phyloP scores from a whole-genome alignment of 768 basidiomycete genomes.

The Suillus decipiens region DNA sequence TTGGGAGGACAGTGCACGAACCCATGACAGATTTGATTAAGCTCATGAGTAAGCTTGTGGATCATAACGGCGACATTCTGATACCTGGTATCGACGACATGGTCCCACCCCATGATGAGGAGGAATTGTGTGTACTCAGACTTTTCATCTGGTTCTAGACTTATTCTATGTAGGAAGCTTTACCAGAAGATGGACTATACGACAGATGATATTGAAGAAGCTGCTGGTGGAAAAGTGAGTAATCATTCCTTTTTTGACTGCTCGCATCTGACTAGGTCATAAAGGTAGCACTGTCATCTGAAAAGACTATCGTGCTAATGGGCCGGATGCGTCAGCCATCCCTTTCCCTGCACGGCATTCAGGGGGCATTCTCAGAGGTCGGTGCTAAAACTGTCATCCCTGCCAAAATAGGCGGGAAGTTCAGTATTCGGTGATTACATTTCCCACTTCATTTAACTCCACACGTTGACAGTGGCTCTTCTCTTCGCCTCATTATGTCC shows the following conservation, averaged over 20 bases:
- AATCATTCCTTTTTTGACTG: neutral
- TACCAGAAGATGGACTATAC: conserved; percentile 78
- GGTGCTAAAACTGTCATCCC: conserved; percentile 95
- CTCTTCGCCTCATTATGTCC: neutral
- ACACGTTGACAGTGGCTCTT: neutral
- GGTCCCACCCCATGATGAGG: conserved; percentile 69
- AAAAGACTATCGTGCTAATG: conserved; percentile 85
- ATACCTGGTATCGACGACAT: conserved; percentile 88
- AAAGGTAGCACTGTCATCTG: conserved; percentile 65
- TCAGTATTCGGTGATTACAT: conserved; percentile 78
- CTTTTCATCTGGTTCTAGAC: conserved; percentile 6
- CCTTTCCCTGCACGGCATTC: conserved; percentile 92
- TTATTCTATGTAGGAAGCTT: conserved; percentile 46
- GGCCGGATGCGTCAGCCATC: conserved; percentile 90
- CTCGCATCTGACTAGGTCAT: neutral
- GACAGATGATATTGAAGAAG: conserved; percentile 68
- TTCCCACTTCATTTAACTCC: neutral
- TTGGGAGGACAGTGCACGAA: conserved; percentile 80
- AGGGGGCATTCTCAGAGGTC: conserved; percentile 86
- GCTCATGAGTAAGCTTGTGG: conserved; percentile 85
- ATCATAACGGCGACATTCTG: conserved; percentile 76
- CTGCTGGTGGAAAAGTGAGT: conserved; percentile 62
- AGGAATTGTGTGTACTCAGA: conserved; percentile 57
- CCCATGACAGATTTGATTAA: conserved; percentile 93
- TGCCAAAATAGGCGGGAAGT: conserved; percentile 85